Percentiles rank a stretch among this genome's conserved stretches.
Conservation (phyloP, 1,284 basidiomycete species). For the Pascua sp. region DNA sequence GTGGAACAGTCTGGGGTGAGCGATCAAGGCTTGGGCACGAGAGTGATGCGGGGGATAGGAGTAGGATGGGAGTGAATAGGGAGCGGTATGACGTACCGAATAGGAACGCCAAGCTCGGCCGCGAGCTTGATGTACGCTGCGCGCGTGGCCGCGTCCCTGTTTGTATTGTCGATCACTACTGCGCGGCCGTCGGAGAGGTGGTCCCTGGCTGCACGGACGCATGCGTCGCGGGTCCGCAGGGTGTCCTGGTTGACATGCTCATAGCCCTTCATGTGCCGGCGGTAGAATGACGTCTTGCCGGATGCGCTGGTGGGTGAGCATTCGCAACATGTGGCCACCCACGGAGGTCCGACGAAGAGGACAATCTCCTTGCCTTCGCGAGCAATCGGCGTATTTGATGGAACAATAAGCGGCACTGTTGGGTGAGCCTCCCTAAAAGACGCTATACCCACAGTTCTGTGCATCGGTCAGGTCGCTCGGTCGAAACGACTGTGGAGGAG, state of each 20-base stretch:
- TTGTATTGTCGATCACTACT: conserved; percentile 85
- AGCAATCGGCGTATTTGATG: conserved; percentile 61
- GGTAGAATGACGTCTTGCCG: conserved; percentile 81
- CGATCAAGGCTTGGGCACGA: too few relatives aligned
- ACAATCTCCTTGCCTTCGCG: conserved; percentile 60
- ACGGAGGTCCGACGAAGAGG: conserved; percentile 80
- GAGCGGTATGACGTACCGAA: conserved; percentile 54
- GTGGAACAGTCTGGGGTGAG: conserved; percentile 60
- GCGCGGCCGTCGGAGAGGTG: conserved; percentile 59
- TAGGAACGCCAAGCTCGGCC: conserved; percentile 56
- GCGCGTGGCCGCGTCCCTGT: conserved; percentile 66
- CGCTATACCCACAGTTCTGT: conserved; percentile 3
- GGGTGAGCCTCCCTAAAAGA: neutral
- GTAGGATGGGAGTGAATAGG: too few relatives aligned
- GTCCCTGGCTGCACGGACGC: conserved; percentile 63
- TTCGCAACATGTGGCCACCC: conserved; percentile 9
- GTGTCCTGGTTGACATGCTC: conserved; percentile 82
- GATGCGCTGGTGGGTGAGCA: conserved; percentile 52
- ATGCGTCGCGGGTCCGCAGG: conserved; percentile 65
- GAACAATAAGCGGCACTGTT: conserved; percentile 59
- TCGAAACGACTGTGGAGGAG: conserved; percentile 38
- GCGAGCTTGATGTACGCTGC: conserved; percentile 67
- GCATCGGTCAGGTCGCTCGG: conserved; percentile 18
- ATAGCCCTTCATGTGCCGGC: conserved; percentile 69
- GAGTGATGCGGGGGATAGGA: too few relatives aligned